These are phyloP conservation scores for Discostella stelligeroides DNA, from an alignment of 108 stramenopile genomes.

Conservation along the genomic window DNA sequence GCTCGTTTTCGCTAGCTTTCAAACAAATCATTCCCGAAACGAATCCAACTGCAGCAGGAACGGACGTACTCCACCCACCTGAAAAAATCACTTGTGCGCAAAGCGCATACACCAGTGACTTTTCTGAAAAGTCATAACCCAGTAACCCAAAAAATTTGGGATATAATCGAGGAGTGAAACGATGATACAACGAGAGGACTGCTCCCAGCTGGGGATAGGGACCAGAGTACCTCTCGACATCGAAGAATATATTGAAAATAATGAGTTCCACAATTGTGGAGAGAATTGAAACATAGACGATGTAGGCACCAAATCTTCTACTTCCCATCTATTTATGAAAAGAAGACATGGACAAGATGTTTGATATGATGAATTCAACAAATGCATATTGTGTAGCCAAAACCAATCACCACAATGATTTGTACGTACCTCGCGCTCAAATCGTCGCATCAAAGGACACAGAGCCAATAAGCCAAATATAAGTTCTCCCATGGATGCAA, in stretches of 20 bases:
- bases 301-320: slow-evolving; percentile 55
- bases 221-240: slow-evolving; percentile 43
- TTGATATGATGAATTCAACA: neutral
- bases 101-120: slow-evolving; percentile 58
- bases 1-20: slow-evolving; percentile 25
- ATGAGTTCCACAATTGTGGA: slow-evolving; percentile 47
- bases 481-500: slow-evolving; percentile 61
- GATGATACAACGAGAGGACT: slow-evolving; percentile 56
- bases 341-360: neutral
- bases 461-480: slow-evolving; percentile 58
- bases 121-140: slow-evolving; percentile 74
- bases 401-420: no score
- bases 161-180: slow-evolving; percentile 68
- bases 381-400: no score
- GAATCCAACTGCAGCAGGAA: slow-evolving; percentile 40
- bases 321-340: slow-evolving; percentile 50
- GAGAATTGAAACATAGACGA: slow-evolving; percentile 33
- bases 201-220: slow-evolving; percentile 67
- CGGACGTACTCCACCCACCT: slow-evolving; percentile 34
- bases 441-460: slow-evolving; percentile 49
- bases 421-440: slow-evolving; percentile 68
- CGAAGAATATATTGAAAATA: slow-evolving; percentile 34
- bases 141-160: slow-evolving; percentile 66
- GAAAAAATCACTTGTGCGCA: slow-evolving; percentile 50
- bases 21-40: slow-evolving; percentile 33